These are phyloP conservation scores for Solanum rostratum DNA, from an alignment of 257 asterid genomes.

Conservation along the genomic window DNA sequence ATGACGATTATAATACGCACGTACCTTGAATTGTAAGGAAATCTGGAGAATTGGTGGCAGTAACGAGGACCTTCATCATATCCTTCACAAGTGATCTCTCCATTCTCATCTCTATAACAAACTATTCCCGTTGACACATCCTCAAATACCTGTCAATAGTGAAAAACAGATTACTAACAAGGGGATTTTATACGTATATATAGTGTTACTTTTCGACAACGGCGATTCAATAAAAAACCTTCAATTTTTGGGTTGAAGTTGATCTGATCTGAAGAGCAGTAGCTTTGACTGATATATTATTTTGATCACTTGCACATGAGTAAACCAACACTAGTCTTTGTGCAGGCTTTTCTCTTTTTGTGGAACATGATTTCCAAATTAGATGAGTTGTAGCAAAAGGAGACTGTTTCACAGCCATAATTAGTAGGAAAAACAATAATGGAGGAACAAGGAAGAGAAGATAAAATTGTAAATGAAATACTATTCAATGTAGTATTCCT, in stretches of 20 bases:
- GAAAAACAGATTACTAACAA: neutral
- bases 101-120: slow-evolving; percentile 18
- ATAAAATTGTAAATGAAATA: neutral
- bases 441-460: neutral
- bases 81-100: slow-evolving; percentile 23
- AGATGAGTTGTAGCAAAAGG: neutral
- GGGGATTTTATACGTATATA: neutral
- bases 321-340: neutral
- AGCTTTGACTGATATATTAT: slow-evolving; percentile 19
- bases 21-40: slow-evolving; percentile 8
- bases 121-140: slow-evolving; percentile 15
- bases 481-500: neutral
- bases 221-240: neutral
- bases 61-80: slow-evolving; percentile 23
- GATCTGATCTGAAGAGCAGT: slow-evolving; percentile 32
- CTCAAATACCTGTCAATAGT: slow-evolving; percentile 9
- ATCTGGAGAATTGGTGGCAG: neutral
- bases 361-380: neutral
- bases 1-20: neutral
- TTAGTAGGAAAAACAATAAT: neutral
- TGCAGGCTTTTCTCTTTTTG: neutral
- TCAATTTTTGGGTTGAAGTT: slow-evolving; percentile 21
- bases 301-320: neutral
- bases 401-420: neutral
- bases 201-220: neutral